Base-by-base conservation (phyloP, 192 early-diverging fungal species). In the Linnemannia elongata region DNA sequence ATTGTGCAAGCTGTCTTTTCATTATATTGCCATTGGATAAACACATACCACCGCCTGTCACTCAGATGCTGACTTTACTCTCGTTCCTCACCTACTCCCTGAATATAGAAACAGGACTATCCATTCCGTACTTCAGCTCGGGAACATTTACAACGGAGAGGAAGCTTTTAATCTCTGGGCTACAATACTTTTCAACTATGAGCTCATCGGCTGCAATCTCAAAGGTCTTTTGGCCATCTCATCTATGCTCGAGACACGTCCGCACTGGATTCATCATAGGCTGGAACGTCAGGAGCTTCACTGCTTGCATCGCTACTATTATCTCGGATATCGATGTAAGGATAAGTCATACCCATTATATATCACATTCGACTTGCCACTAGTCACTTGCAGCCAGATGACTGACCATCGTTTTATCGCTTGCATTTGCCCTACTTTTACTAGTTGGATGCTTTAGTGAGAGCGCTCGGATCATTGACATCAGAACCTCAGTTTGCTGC, bases 171-270 rank as follows among this genome's bases (percentile, higher is more conserved):
- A 76, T 49, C 7, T 36, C 69, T 57, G 35, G 10, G 17, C 22
- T 24, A 33, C 13, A 49, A 2, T 54, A 30, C 27, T 5, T 6
- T 5, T 6, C 7, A 54, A 84, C 18, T 35, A 88, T 88, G 86
- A 90, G 86, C 30, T 72, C 89, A 17, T 83, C 89, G 3, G 83
- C 79, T 7, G 86, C 88, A 13, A 88, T 90, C 17, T 88, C 88
- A 20, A 91, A 92, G 69, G 81, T 91, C 44, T 90, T 90, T 68
- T 93, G 91, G 91, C 92, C 92, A 18, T 85, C 88, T 9, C 92
- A 91, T 73, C 55, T 91, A n/a, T 91, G 91, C 76, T 83, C 89
- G 30, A 82, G 87, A 22, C 82, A 89, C 69, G 73, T 82, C 45
- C 80, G 76, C 72, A 78, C 86, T 27, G 92, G 92, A 7, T 93